Conservation (phyloP, 2,329 filamentous ascomycete genomes). For the Huntiella savannae region DNA sequence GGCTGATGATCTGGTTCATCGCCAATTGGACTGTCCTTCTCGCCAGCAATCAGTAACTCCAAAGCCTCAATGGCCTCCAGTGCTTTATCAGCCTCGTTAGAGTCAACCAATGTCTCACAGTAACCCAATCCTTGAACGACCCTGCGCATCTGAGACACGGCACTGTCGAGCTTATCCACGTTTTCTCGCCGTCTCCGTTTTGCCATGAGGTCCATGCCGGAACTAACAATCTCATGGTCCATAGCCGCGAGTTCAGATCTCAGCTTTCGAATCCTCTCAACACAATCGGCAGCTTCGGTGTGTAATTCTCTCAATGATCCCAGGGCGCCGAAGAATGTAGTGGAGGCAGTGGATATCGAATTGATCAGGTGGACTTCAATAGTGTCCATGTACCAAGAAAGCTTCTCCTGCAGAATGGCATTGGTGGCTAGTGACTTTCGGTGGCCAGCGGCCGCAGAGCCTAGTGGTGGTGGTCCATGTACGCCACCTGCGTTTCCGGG, state of each 20-base stretch:
- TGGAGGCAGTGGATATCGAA: slow-evolving; percentile 87
- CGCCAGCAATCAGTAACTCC: slow-evolving; percentile 63
- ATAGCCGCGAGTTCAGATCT: slow-evolving; percentile 62
- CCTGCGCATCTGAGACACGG: slow-evolving; percentile 62
- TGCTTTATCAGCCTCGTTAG: slow-evolving; percentile 65
- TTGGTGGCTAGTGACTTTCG: slow-evolving; percentile 87
- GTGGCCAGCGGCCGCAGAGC: slow-evolving; percentile 24
- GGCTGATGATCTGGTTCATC: slow-evolving; percentile 40
- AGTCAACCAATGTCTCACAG: slow-evolving; percentile 68
- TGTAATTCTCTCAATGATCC: slow-evolving; percentile 83
- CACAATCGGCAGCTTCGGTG: slow-evolving; percentile 78
- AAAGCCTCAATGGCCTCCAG: slow-evolving; percentile 59
- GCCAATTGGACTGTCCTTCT: slow-evolving; percentile 25
- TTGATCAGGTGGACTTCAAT: slow-evolving; percentile 94
- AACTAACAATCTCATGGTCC: slow-evolving; percentile 72
- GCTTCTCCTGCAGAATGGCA: slow-evolving; percentile 89
- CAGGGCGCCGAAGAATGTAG: slow-evolving; percentile 86
- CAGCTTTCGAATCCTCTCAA: slow-evolving; percentile 64
- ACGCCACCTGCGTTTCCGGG: slow-evolving; percentile 31
- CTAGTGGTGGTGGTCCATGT: no score
- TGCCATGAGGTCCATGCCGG: slow-evolving; percentile 68
- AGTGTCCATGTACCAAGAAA: slow-evolving; percentile 99
- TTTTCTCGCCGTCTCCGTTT: slow-evolving; percentile 71
- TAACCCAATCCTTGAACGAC: slow-evolving; percentile 56
- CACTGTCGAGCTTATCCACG: slow-evolving; percentile 59